Percentiles rank a stretch among this genome's conserved stretches.
Conservation (phyloP, 2,329 filamentous ascomycete species). For the Phoma herbarum region DNA sequence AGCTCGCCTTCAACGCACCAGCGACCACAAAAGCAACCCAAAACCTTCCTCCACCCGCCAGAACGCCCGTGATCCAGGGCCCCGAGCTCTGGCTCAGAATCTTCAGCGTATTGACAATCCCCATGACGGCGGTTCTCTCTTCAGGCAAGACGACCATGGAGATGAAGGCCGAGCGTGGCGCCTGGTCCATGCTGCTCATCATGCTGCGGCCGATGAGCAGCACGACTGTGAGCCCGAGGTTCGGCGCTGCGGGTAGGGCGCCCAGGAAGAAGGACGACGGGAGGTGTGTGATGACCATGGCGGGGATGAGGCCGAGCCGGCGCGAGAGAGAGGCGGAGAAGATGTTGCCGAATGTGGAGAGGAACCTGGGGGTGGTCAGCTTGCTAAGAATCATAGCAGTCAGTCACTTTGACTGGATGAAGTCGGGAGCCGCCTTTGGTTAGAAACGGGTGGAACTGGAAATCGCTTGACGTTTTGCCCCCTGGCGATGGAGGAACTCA, state of each 20-base stretch:
- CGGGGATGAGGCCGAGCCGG: conserved; percentile 64
- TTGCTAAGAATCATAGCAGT: no score
- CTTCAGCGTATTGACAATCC: conserved; percentile 52
- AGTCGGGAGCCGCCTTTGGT: no score
- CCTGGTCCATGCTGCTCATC: conserved; percentile 52
- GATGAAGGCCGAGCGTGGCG: conserved; percentile 49
- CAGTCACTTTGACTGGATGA: no score
- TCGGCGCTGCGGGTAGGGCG: conserved; percentile 34
- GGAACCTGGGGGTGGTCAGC: conserved; percentile 16
- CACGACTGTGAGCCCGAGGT: conserved; percentile 40
- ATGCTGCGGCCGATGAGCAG: conserved; percentile 44
- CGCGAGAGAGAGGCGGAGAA: conserved; percentile 64
- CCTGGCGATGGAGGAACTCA: conserved; percentile 14
- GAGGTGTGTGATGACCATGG: conserved; percentile 52
- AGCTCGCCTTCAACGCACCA: conserved; percentile 46
- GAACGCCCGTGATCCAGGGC: conserved; percentile 47
- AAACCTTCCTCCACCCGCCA: conserved; percentile 45
- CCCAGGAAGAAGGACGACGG: conserved; percentile 49
- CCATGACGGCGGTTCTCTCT: conserved; percentile 52
- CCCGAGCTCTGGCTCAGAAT: conserved; percentile 48
- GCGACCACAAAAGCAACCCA: conserved; percentile 53
- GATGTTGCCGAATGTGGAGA: conserved; percentile 44
- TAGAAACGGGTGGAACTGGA: no score
- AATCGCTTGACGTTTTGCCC: no score
- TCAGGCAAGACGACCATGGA: conserved; percentile 44